Evolutionary conservation across 805 yeast genomes (phyloP), one percentile per base, ranked within the genome.

Genomic region (Debaryomyces tyrocola): DNA sequence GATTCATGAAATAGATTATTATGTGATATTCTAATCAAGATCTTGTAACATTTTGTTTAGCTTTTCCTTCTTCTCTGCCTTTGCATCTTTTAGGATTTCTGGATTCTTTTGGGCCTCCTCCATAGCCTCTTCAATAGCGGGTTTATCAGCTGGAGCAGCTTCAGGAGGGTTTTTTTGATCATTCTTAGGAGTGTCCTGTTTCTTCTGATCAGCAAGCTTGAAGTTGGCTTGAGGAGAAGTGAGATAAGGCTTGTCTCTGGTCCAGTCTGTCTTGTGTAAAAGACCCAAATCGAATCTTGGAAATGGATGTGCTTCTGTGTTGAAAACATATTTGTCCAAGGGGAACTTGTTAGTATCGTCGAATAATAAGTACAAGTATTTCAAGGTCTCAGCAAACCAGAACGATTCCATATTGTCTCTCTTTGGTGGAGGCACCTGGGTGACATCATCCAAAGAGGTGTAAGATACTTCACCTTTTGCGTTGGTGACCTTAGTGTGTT

Each of bases 341-440:
- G 91, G 90, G 52, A 87, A 67, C 45, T 81, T 75, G 51, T 78
- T 73, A 14, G 75, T 74, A 55, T 82, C 83, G 53, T 87, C 94
- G 66, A 90, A 90, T 51, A 90, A 69, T 46, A 89, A 67, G 58
- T 88, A 88, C 35, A 90, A 72, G 66, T 90, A 91, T 66, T 91
- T 91, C 61, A 91, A 76, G 3, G 97, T 91, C 64, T 91, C 97
- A 2, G 96, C 91, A 42, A 88, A 74, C 97, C 97, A 91, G 73
- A 89, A 90, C 17, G 95, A 85, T 66, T 90, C 97, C 81, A 87
- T 80, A 59, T 87, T 88, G 64, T 91, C 94, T 44, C 77, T 67
- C 17, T 61, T 58, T n/a, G 59, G 61, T 2, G 91, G 83, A 29
- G 83, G 81, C 6, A 69, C 52, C 2, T 56, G 51, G 1, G 87